Conservation (phyloP, 495 filamentous ascomycete genomes). For the Halenospora varia region DNA sequence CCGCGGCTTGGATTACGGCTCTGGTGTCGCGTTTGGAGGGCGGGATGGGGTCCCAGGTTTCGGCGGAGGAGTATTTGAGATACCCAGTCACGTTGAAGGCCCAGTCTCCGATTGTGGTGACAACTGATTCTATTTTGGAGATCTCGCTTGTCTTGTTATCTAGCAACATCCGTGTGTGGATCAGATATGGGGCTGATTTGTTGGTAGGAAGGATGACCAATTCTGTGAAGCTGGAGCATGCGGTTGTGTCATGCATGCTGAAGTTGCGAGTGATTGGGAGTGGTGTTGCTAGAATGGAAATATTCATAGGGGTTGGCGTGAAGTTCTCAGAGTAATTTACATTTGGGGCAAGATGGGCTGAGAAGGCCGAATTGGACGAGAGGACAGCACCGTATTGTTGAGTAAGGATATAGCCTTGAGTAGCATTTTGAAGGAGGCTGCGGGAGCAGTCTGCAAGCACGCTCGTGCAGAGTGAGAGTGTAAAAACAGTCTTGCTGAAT, state of each 20-base stretch:
- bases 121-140: slow-evolving; percentile 29
- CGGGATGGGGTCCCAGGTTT: slow-evolving; percentile 40
- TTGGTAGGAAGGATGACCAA: slow-evolving; percentile 23
- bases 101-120: slow-evolving; percentile 34
- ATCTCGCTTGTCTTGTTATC: slow-evolving; percentile 14
- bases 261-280: slow-evolving; percentile 25
- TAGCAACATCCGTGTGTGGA: slow-evolving; percentile 22
- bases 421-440: no score
- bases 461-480: no score
- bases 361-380: no score
- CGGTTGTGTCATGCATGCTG: slow-evolving; percentile 23
- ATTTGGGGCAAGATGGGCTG: no score
- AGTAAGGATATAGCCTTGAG: no score
- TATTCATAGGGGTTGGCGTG: neutral
- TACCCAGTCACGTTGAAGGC: slow-evolving; percentile 36
- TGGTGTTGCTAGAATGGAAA: slow-evolving; percentile 19
- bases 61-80: slow-evolving; percentile 5
- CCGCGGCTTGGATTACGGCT: slow-evolving; percentile 42
- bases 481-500: no score
- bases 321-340: slow-evolving; percentile 7
- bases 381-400: no score
- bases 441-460: no score
- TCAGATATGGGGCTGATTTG: slow-evolving; percentile 22
- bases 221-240: slow-evolving; percentile 30
- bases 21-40: slow-evolving; percentile 36